Base-by-base conservation (phyloP, 2,329 filamentous ascomycete species). In the Apiospora arundinis region DNA sequence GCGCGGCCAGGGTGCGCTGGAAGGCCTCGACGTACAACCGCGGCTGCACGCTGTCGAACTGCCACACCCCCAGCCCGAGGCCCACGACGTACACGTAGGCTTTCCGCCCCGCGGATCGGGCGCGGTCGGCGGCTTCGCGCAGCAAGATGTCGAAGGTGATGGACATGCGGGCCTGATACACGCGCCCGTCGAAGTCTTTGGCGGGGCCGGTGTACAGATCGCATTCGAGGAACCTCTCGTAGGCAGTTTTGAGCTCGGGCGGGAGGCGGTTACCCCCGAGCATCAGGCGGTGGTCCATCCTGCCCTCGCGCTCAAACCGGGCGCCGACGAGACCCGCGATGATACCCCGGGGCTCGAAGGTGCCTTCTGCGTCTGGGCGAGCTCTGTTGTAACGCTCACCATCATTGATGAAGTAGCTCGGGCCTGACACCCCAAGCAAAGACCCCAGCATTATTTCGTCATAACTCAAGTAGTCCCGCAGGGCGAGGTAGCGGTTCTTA, bases 361-460 rank as follows among this genome's bases (percentile, higher is more conserved):
- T 71, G 5, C 76, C 76, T 0, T 69, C 40, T 21, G 9, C 16
- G 14, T 32, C 70, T 4, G 21, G 68, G 0, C 32, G 37, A 9
- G 71, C 78, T 0, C 12, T 1, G 68, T 81, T 81, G 46, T 68
- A 8, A 12, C 79, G 76, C 18, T 48, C 28, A 9, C 80, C 79
- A 40, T 78, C 73, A 68, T 81, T 81, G 66, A 80, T 73, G 73
- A 81, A 81, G 40, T 73, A 75, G 60, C 78, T 80, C 0, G 78
- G 74, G 1, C 77, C 74, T 70, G 78, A 80, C 18, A 80, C 77
- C 2, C 76, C 80, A 0, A 81, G 32, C 11, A 81, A 72, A 44
- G 77, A 78, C 9, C 78, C 72, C 8, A 81, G 74, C 79, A 81
- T 79, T 7, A 81, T 81, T 72, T 81, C 79, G 67, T 81, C 80